Evolutionary conservation across 1,139 yeast genomes (phyloP).

Genomic region (Candida pseudoviswanathii): DNA sequence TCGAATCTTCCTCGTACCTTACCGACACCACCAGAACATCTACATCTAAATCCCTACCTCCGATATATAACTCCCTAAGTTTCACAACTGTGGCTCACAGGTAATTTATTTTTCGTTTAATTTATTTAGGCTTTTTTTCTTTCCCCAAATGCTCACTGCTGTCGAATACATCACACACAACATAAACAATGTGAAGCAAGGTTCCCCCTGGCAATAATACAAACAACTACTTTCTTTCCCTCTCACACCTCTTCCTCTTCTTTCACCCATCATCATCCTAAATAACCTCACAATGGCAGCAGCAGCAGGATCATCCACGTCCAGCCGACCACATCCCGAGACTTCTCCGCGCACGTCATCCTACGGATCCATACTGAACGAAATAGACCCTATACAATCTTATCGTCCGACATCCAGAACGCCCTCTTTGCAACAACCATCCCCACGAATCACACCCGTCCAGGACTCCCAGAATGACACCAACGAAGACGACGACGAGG

Average conservation of each 20-base stretch:
- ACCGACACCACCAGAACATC: not conserved
- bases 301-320: not conserved
- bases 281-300: not conserved
- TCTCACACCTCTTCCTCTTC: not conserved
- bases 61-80: too few relatives aligned
- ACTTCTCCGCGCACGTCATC: conserved; percentile 4
- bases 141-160: too few relatives aligned
- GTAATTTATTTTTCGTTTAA: too few relatives aligned
- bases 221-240: too few relatives aligned
- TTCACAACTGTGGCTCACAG: too few relatives aligned
- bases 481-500: conserved; percentile 9
- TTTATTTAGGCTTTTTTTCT: too few relatives aligned
- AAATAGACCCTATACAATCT: conserved; percentile 1
- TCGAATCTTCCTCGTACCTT: not conserved
- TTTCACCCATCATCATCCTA: not conserved
- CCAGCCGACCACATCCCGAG: not conserved
- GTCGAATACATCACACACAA: too few relatives aligned
- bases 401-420: not conserved
- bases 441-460: conserved; percentile 1
- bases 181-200: not conserved
- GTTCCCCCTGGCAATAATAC: not conserved
- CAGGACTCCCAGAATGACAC: conserved; percentile 1
- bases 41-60: too few relatives aligned
- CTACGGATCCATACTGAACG: conserved; percentile 6
- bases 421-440: not conserved